These are phyloP conservation scores for bread wheat (Triticum aestivum) DNA, from an alignment of 176 grass and related monocot species.

Conservation along the genomic window DNA sequence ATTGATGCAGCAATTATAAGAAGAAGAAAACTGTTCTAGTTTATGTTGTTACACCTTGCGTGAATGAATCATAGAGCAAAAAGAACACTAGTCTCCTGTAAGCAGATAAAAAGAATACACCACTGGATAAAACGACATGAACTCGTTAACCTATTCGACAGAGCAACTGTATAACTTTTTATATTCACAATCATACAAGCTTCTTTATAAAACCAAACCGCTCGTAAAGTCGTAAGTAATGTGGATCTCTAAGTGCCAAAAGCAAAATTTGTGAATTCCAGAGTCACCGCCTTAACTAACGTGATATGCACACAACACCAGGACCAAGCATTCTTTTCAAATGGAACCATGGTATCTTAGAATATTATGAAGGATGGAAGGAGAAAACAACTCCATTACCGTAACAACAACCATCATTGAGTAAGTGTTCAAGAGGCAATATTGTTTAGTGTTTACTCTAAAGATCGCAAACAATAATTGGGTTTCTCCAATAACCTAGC, in stretches of 20 bases:
- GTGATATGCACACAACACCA: background rate
- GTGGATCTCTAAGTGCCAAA: background rate
- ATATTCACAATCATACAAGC: background rate
- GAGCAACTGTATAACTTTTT: background rate
- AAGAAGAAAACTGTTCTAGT: no score
- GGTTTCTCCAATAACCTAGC: background rate
- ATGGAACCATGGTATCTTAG: background rate
- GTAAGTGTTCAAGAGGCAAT: background rate
- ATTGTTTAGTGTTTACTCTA: background rate
- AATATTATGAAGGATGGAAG: background rate
- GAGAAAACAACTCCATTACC: background rate
- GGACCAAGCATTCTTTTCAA: background rate
- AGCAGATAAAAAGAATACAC: background rate
- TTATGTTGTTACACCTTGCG: no score
- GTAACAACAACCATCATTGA: background rate
- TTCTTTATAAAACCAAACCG: background rate
- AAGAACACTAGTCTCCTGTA: background rate
- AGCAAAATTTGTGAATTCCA: constrained; percentile 15
- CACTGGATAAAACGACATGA: background rate
- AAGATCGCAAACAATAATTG: background rate
- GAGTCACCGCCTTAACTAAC: background rate
- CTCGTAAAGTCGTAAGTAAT: background rate
- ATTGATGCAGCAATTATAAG: background rate
- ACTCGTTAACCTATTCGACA: background rate
- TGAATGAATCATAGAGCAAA: no score